Evolutionary conservation across 2,329 filamentous ascomycete genomes (phyloP).

Genomic region (Aspergillus novoparasiticus): DNA sequence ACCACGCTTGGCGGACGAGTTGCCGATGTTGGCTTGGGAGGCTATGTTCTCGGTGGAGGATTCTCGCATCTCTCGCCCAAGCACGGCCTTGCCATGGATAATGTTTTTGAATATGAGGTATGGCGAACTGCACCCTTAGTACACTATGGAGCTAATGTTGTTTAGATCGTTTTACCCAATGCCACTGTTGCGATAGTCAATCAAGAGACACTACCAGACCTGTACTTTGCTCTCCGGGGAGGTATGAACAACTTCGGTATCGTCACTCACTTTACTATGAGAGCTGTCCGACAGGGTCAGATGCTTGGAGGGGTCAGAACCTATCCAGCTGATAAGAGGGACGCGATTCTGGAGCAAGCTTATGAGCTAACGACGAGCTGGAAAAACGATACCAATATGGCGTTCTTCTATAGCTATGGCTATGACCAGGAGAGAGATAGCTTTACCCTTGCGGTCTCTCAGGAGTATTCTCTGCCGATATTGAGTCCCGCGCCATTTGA

Average conservation of each 20-base stretch:
- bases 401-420: not conserved
- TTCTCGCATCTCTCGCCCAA: not conserved
- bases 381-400: not conserved
- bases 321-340: not conserved
- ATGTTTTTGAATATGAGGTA: not conserved
- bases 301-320: not conserved
- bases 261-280: not conserved
- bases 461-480: not conserved
- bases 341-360: not conserved
- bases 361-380: not conserved
- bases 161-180: not conserved
- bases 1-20: not conserved
- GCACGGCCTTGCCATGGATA: not conserved
- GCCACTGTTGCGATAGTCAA: not conserved
- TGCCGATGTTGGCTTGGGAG: not conserved
- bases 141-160: not conserved
- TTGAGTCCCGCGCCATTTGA: not conserved
- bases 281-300: not conserved
- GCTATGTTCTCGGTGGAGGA: not conserved
- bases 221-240: not conserved
- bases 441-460: not conserved
- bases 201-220: not conserved
- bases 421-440: not conserved
- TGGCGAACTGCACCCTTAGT: not conserved
- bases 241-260: not conserved